Base-by-base conservation (phyloP, 2,329 filamentous ascomycete genomes). In the Fusarium burgessii region DNA sequence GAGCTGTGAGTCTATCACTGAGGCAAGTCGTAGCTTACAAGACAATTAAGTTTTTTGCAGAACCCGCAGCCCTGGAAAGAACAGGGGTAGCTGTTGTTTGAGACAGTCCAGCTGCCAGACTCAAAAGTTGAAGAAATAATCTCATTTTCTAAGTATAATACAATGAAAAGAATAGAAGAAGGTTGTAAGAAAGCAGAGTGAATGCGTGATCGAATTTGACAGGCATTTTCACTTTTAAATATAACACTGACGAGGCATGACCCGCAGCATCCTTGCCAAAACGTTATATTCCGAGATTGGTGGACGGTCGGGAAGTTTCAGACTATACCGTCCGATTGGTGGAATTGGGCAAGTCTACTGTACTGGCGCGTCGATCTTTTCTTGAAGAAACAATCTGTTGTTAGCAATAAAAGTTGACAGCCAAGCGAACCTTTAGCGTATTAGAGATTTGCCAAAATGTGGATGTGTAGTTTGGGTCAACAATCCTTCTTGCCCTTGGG, bases 21-120 rank as follows among this genome's bases (percentile, higher is more conserved):
- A 1, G 5, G 12, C 0, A 36, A 3, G 7, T 5, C 4, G 18
- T 14, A 10, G 5, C 51, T 58, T 32, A 66, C 63, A 66, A 66
- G 6, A 66, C 52, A 7, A 64, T 1, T 2, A 64, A 14, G 14
- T 58, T 62, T n/a, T 66, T 66, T 36, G 41, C 3, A 20, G 6
- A 5, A 17, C n/a, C 7, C 18, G 25, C 8, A 49, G 51, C 63
- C 33, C 41, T 54, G 2, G 52, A 18, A 3, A n/a, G n/a, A n/a
- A 58, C 20, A 8, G 63, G 52, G 33, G 7, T 40, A 6, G 63
- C 46, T 33, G 23, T 49, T 18, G 35, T 6, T 27, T 29, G 59
- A 27, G 52, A 58, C 51, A 66, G 59, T 25, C 59, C 63, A 54
- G 52, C 63, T 58, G 59, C 20, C 46, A 66, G 14, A 33, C 18